phyloP scores from a whole-genome alignment of 805 yeast genomes.

The Candida dajiaensis region DNA sequence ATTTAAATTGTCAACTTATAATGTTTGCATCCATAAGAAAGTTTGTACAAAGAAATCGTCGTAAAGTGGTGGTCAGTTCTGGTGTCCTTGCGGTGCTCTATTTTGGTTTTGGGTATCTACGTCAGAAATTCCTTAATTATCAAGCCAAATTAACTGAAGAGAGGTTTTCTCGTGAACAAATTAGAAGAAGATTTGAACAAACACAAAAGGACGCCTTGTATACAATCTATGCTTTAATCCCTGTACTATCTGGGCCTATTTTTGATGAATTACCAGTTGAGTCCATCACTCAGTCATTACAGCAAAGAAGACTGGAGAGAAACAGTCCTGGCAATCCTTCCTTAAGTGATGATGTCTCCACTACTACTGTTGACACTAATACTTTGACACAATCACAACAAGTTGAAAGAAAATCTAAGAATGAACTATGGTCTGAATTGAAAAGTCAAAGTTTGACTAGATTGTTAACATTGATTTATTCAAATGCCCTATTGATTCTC shows the following conservation, averaged over 20 bases:
- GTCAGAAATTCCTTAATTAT: conserved; percentile 39
- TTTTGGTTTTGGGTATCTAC: conserved; percentile 36
- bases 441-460: conserved; percentile 72
- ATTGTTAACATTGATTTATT: conserved; percentile 62
- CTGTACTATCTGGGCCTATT: conserved; percentile 65
- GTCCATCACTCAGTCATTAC: conserved; percentile 60
- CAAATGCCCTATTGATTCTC: conserved; percentile 63
- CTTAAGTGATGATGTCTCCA: conserved; percentile 33
- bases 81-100: conserved; percentile 42
- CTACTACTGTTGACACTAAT: conserved; percentile 35
- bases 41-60: conserved; percentile 39
- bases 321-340: conserved; percentile 9
- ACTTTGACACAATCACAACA: conserved; percentile 6
- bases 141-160: conserved; percentile 51
- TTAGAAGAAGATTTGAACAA: conserved; percentile 79
- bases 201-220: conserved; percentile 86
- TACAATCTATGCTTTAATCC: conserved; percentile 77
- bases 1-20: background rate
- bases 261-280: conserved; percentile 64
- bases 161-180: conserved; percentile 57
- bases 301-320: conserved; percentile 42
- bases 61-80: conserved; percentile 27
- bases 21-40: conserved; percentile 21
- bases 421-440: conserved; percentile 78
- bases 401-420: conserved; percentile 37